Conservation (phyloP, 2,329 filamentous ascomycete genomes). For the Fusarium duplospermum region DNA sequence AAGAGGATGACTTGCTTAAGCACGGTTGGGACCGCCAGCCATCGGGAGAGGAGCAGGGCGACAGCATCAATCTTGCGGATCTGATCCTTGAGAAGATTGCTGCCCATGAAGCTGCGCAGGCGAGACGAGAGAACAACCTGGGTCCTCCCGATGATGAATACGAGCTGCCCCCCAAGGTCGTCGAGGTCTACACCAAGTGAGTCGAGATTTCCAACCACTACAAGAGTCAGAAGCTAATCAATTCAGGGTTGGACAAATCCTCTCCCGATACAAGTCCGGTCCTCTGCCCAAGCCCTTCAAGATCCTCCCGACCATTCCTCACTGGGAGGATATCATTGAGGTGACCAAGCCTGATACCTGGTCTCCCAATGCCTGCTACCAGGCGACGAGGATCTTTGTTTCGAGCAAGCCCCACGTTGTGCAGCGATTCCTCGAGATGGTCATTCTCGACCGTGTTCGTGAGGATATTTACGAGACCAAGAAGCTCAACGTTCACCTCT, state of each 20-base stretch:
- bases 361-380: constrained; percentile 84
- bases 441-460: constrained; percentile 90
- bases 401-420: constrained; percentile 83
- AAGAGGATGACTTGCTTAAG: constrained; percentile 79
- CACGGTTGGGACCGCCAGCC: constrained; percentile 67
- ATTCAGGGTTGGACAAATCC: constrained; percentile 80
- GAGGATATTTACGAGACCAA: constrained; percentile 94
- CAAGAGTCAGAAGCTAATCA: constrained; percentile 19
- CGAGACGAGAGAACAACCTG: constrained; percentile 51
- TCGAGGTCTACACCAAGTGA: constrained; percentile 93
- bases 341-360: constrained; percentile 82
- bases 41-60: constrained; percentile 58
- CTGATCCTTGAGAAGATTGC: constrained; percentile 96
- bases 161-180: constrained; percentile 88
- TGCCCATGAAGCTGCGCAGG: constrained; percentile 81
- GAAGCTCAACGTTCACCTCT: constrained; percentile 95
- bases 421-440: constrained; percentile 86
- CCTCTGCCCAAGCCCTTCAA: constrained; percentile 98
- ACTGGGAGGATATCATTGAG: constrained; percentile 89
- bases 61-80: constrained; percentile 85
- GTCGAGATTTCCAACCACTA: constrained; percentile 29
- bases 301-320: constrained; percentile 88
- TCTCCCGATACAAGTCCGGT: constrained; percentile 95
- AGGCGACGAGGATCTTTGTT: constrained; percentile 92
- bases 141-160: constrained; percentile 80